Conservation (phyloP, 139 green algal species). For the Coelastrella sp. region DNA sequence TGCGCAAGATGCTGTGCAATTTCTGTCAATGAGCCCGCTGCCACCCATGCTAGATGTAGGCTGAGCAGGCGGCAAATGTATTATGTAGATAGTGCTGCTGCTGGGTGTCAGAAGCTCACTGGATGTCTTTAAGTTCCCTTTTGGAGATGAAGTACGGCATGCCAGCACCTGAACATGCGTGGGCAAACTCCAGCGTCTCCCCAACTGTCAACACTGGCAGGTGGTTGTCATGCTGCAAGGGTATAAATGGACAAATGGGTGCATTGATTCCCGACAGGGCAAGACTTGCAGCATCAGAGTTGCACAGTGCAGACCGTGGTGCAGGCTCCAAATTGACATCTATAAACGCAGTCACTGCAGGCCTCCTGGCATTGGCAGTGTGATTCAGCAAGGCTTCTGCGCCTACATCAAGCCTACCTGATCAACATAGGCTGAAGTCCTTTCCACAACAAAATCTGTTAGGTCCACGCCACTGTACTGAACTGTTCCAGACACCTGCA, state of each 20-base stretch:
- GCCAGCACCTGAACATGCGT: neutral
- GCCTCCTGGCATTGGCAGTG: too few species aligned
- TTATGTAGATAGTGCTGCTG: neutral
- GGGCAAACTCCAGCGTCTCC: conserved; percentile 41
- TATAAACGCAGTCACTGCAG: too few species aligned
- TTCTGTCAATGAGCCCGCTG: too few species aligned
- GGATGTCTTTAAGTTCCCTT: too few species aligned
- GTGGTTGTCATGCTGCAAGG: conserved; percentile 1
- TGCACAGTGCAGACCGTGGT: too few species aligned
- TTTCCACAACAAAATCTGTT: conserved; percentile 25
- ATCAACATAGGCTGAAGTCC: conserved; percentile 43
- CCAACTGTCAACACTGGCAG: conserved; percentile 24
- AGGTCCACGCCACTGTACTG: conserved; percentile 17
- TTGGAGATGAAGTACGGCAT: conserved; percentile 5
- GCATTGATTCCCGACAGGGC: too few species aligned
- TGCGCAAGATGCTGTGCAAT: too few species aligned
- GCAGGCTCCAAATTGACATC: too few species aligned
- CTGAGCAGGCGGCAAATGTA: too few species aligned
- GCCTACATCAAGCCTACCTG: neutral
- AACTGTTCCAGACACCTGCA: conserved; percentile 18
- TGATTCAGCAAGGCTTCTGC: too few species aligned
- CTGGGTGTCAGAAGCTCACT: neutral
- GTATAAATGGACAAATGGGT: neutral
- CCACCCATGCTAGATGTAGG: too few species aligned
- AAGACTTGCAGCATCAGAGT: too few species aligned